Base-by-base conservation (phyloP, 1,284 basidiomycete species). In the Erythrobasidium hasegawianum region DNA sequence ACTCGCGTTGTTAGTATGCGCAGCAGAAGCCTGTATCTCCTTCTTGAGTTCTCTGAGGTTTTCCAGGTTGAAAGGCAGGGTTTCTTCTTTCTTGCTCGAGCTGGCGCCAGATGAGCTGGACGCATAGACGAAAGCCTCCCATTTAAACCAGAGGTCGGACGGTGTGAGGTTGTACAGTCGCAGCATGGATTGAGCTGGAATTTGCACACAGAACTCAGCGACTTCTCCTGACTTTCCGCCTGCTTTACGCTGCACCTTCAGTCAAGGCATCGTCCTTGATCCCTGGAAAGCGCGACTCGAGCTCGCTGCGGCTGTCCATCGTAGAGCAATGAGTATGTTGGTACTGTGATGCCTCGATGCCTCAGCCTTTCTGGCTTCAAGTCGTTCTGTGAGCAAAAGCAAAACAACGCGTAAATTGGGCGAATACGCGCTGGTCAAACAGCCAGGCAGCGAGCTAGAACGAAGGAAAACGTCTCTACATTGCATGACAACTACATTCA, bases 81-180 rank as follows among this genome's bases (percentile, higher is more conserved):
- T 52, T 20, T 38, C 38, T 18, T 81, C 80, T n/a, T 74, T 74
- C 24, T 85, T 76, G 8, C 59, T 70, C 7, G 59, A 40, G 27
- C 61, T 64, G 20, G 54, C 39, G 29, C 38, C 20, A 55, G 83
- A 80, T 10, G 81, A 82, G 50, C 81, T 83, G 9, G 18, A 18
- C 8, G 58, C 16, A 22, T 80, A 69, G 29, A 79, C 72, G 27
- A 80, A 70, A 9, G 81, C 85, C 75, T 90, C 86, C 82, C 86
- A 86, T 75, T 87, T 88, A 76, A 80, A 89, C 61, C 79, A 81
- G n/a, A 90, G 80, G 53, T 81, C 76, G 22, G 85, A 80, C 26
- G 84, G 81, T 24, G 79, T 72, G 39, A 86, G 62, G 67, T 83
- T 82, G 78, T 85, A 87, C 69, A 83, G 83, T 16, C 68, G 62